Evolutionary conservation across 495 filamentous ascomycete genomes (phyloP).

Genomic region (Echria macrotheca): DNA sequence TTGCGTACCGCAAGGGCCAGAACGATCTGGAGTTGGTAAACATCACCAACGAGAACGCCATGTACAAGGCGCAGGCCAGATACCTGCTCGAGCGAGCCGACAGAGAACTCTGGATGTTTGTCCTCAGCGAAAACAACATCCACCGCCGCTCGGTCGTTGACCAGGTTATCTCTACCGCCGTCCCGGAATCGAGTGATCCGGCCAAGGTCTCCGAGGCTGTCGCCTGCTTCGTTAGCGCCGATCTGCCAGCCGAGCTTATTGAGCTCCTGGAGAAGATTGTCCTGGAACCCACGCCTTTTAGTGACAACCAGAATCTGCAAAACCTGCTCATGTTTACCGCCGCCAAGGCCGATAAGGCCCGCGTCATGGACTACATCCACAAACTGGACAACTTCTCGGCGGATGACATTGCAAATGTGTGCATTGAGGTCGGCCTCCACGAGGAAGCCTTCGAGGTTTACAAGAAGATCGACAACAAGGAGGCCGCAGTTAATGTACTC

Average conservation of each 20-base stretch:
- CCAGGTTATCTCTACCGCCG: slow-evolving; percentile 93
- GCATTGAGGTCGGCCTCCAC: slow-evolving; percentile 87
- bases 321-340: slow-evolving; percentile 97
- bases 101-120: slow-evolving; percentile 87
- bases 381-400: slow-evolving; percentile 82
- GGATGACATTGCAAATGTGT: slow-evolving; percentile 87
- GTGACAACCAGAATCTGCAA: slow-evolving; percentile 92
- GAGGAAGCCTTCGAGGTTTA: slow-evolving; percentile 98
- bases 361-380: slow-evolving; percentile 96
- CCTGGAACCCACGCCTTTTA: slow-evolving; percentile 93
- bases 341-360: slow-evolving; percentile 90
- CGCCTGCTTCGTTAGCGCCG: slow-evolving; percentile 81
- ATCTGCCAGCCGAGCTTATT: slow-evolving; percentile 90
- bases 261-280: slow-evolving; percentile 99
- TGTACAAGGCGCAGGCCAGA: slow-evolving; percentile 95
- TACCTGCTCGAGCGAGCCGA: slow-evolving; percentile 92
- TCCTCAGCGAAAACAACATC: slow-evolving; percentile 90
- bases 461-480: slow-evolving; percentile 92
- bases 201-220: slow-evolving; percentile 95
- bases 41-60: slow-evolving; percentile 97
- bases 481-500: slow-evolving; percentile 81
- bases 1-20: slow-evolving; percentile 92
- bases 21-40: slow-evolving; percentile 96
- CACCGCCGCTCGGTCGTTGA: slow-evolving; percentile 91
- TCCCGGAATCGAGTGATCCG: slow-evolving; percentile 89